These are phyloP conservation scores for Paraleonurus japonicus DNA, from an alignment of 257 asterid species.

Conservation along the genomic window DNA sequence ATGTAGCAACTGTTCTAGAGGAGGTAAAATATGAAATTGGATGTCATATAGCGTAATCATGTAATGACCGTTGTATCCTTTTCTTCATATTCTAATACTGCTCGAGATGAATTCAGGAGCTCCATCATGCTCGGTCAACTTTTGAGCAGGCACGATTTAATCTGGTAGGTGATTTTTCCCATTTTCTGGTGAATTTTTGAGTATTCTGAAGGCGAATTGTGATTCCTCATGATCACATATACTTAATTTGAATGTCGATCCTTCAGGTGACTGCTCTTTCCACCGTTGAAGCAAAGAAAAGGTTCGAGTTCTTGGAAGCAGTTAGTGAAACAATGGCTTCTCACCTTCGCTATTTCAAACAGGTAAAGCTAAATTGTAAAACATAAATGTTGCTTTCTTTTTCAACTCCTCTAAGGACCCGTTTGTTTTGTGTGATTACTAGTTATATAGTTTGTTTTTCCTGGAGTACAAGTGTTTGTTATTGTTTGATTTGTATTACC, in stretches of 20 bases:
- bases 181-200: slow-evolving; percentile 13
- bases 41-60: slow-evolving; percentile 13
- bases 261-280: slow-evolving; percentile 88
- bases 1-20: slow-evolving; percentile 75
- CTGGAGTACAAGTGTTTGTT: no score
- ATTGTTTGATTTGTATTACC: no score
- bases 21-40: slow-evolving; percentile 57
- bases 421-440: no score
- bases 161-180: slow-evolving; percentile 52
- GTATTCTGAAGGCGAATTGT: slow-evolving; percentile 9
- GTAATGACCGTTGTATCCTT: slow-evolving; percentile 4
- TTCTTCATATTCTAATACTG: slow-evolving; percentile 20
- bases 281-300: slow-evolving; percentile 88
- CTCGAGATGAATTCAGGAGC: slow-evolving; percentile 63
- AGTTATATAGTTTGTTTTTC: no score
- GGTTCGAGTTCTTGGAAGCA: slow-evolving; percentile 97
- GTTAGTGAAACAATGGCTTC: slow-evolving; percentile 99
- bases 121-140: slow-evolving; percentile 82
- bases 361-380: slow-evolving; percentile 57
- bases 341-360: slow-evolving; percentile 97
- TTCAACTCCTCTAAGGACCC: slow-evolving; percentile 13
- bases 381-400: slow-evolving; percentile 10
- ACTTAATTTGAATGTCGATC: slow-evolving; percentile 26
- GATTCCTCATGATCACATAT: slow-evolving; percentile 14
- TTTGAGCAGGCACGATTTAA: slow-evolving; percentile 98